Conservation (phyloP, 768 basidiomycete genomes). For the Rickenella mellea region DNA sequence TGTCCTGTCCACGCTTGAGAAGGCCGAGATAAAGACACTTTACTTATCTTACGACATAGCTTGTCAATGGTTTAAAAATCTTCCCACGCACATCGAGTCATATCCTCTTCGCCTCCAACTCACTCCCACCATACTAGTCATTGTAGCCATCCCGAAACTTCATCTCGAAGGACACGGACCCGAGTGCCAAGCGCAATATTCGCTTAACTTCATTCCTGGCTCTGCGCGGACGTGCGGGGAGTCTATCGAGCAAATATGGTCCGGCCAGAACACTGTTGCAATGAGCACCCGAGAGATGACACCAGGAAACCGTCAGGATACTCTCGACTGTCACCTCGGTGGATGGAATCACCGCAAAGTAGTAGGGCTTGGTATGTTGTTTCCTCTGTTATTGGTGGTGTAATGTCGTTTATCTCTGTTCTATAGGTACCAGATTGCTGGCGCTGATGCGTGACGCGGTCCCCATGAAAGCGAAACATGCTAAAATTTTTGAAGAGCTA, state of each 20-base stretch:
- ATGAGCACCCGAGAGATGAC: slow-evolving; percentile 12
- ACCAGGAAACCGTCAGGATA: slow-evolving; percentile 8
- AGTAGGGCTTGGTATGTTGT: slow-evolving; percentile 2
- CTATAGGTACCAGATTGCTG: no score
- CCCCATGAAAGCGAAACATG: no score
- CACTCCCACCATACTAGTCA: background rate
- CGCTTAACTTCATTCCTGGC: slow-evolving; percentile 12
- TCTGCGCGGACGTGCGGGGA: slow-evolving; percentile 17
- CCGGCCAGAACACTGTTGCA: slow-evolving; percentile 8
- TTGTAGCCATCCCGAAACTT: slow-evolving; percentile 11
- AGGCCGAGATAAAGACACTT: background rate
- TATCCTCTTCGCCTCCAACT: slow-evolving; percentile 2
- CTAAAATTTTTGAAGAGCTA: background rate
- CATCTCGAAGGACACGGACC: slow-evolving; percentile 15
- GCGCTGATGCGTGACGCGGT: no score
- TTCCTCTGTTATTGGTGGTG: background rate
- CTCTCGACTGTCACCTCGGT: slow-evolving; percentile 10
- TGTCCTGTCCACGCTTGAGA: background rate
- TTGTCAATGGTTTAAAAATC: slow-evolving; percentile 17
- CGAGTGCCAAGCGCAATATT: slow-evolving; percentile 8
- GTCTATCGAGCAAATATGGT: slow-evolving; percentile 13
- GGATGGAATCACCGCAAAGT: slow-evolving; percentile 9
- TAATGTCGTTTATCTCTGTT: no score
- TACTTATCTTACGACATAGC: slow-evolving; percentile 15
- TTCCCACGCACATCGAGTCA: background rate